phyloP scores from a whole-genome alignment of 345 rosid genomes.

The Rhodamnia rubescens region DNA sequence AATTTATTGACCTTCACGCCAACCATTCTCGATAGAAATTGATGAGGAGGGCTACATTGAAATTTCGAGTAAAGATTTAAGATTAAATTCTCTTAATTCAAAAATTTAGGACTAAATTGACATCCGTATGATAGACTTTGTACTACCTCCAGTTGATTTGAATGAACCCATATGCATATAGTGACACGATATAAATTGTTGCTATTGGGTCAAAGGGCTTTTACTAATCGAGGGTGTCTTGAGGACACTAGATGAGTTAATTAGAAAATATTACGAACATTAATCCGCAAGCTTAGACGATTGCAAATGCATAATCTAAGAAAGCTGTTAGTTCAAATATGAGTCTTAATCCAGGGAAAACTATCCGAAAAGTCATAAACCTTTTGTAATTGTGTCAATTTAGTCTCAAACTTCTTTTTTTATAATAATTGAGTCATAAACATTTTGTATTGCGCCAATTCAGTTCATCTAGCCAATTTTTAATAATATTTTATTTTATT shows the following conservation, averaged over 20 bases:
- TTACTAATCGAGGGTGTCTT: accelerated
- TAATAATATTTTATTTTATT: too few relatives aligned
- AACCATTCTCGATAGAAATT: accelerated
- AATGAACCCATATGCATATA: background rate
- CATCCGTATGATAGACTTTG: accelerated
- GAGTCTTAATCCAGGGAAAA: background rate
- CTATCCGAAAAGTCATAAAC: too few relatives aligned
- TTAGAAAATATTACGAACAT: background rate
- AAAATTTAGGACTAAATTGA: accelerated
- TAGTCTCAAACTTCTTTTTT: too few relatives aligned
- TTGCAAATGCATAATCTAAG: background rate
- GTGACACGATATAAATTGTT: background rate
- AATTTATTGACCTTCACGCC: accelerated
- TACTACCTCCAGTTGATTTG: background rate
- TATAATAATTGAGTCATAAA: too few relatives aligned
- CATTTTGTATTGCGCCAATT: too few relatives aligned
- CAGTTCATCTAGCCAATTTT: too few relatives aligned
- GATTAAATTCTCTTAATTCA: accelerated
- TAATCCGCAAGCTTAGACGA: background rate
- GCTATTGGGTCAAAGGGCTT: background rate
- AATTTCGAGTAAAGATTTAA: accelerated
- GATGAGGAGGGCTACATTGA: accelerated
- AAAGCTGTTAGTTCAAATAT: background rate
- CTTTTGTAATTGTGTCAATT: too few relatives aligned
- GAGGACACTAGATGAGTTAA: background rate